Conservation (phyloP, 139 green algal species). For the Yamagishiella unicocca region DNA sequence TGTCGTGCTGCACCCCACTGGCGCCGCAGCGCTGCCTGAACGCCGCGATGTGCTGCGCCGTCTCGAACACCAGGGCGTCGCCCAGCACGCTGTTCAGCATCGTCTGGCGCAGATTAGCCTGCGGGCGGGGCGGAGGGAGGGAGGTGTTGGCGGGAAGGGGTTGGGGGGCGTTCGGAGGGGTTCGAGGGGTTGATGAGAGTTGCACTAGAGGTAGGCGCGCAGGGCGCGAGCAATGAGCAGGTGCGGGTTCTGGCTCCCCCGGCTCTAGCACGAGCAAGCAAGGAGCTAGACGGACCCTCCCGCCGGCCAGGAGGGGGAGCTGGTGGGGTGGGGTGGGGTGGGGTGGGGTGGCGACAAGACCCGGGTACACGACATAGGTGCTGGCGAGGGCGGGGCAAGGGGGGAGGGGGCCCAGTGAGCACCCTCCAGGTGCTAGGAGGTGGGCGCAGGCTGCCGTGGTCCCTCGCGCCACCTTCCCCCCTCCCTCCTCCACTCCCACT, state of each 20-base stretch:
- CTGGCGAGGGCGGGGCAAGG: too few relatives aligned
- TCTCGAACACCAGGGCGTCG: constrained; percentile 31
- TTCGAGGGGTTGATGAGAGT: not conserved
- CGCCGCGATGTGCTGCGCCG: not conserved
- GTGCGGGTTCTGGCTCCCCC: too few relatives aligned
- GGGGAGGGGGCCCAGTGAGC: too few relatives aligned
- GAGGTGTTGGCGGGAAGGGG: not conserved
- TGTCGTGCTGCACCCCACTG: not conserved
- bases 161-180: not conserved
- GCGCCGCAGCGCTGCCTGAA: not conserved
- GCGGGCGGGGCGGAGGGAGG: not conserved
- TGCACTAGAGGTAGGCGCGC: not conserved
- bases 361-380: too few relatives aligned
- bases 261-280: too few relatives aligned
- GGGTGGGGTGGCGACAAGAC: too few relatives aligned
- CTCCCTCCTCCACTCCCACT: too few relatives aligned
- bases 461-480: too few relatives aligned
- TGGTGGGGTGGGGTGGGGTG: too few relatives aligned
- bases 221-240: not conserved
- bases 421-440: too few relatives aligned
- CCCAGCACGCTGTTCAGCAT: not conserved
- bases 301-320: not conserved
- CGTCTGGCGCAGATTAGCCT: constrained; percentile 27
- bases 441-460: too few relatives aligned
- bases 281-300: too few relatives aligned